Base-by-base conservation (phyloP, 148 eudicot genomes). In the Selenicereus undatus region DNA sequence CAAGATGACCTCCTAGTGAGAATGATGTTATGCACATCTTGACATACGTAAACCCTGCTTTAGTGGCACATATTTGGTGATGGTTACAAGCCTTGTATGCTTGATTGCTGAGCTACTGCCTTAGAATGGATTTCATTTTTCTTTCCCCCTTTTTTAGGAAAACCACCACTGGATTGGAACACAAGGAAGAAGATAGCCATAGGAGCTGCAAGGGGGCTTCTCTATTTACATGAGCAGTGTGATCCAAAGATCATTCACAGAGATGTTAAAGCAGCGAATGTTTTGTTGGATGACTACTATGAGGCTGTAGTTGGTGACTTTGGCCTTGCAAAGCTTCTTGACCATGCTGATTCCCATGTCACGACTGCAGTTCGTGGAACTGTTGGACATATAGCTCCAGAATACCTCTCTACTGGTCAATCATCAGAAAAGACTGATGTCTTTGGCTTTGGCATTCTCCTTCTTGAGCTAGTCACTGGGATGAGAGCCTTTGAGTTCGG, bases 281-380 rank as follows among this genome's bases (percentile, higher is more conserved):
- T 95, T 8, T 87, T 95, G 78, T 79, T 95, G 11, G 99, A 95
- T 58, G 97, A 93, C 81, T 90, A 39, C 76, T 91, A 73, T 81
- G 98, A 93, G 73, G 97, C 98, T 12, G 86, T 95, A 56, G 98
- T 95, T 18, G 98, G 98, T 68, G 98, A 95, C 84, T 95, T 95
- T 84, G 98, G 98, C 80, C 93, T 95, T 36, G 98, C 97, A 1
- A 95, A 95, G 87, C 94, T 95, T 56, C 97, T 95, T 70, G 98
- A 95, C 83, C 99, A 93, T 51, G 87, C 84, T 30, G 97, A 95
- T 62, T 89, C 98, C 65, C 98, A 95, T 74, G 97, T 95, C 56
- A 95, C 98, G 14, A 95, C 98, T 20, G 97, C 97, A 27, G 98
- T 95, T 22, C 92, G 98, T 65, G 98, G 98, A 24, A 95, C 98